A percentile compares a stretch with the other conserved stretches of the same genome.
phyloP scores from a whole-genome alignment of 345 rosid species.

The Iberis pinnata region DNA sequence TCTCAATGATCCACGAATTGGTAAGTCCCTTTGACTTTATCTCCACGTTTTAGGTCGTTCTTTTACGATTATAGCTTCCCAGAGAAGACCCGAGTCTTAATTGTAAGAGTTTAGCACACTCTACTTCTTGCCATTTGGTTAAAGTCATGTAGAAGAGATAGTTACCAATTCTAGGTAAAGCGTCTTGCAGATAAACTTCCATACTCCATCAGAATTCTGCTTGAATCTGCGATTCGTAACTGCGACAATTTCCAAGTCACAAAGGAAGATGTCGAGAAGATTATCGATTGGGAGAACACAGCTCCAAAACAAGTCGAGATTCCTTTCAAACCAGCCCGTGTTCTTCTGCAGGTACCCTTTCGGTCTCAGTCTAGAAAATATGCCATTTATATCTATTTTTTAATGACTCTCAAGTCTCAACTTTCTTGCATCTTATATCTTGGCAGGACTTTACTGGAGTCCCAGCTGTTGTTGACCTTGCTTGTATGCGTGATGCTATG shows the following conservation, averaged over 20 bases:
- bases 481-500: constrained; percentile 99
- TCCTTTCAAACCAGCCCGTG: constrained; percentile 83
- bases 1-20: constrained; percentile 89
- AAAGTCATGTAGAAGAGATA: constrained; percentile 35
- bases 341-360: constrained; percentile 50
- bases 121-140: no score
- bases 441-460: constrained; percentile 95
- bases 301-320: constrained; percentile 74
- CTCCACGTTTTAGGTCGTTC: no score
- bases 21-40: no score
- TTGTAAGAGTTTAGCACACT: not conserved
- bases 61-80: no score
- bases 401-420: not conserved
- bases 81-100: no score
- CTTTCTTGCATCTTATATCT: not conserved
- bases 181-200: constrained; percentile 60
- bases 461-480: constrained; percentile 95
- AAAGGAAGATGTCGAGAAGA: constrained; percentile 77
- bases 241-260: constrained; percentile 82
- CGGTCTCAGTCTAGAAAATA: not conserved
- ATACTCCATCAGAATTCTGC: constrained; percentile 64
- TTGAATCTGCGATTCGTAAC: constrained; percentile 77
- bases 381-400: not conserved
- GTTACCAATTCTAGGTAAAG: no score
- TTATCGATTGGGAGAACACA: constrained; percentile 75